Evolutionary conservation across 225 moss, liverwort and hornwort species (phyloP).

Genomic region (Antitrichia curtipendula): DNA sequence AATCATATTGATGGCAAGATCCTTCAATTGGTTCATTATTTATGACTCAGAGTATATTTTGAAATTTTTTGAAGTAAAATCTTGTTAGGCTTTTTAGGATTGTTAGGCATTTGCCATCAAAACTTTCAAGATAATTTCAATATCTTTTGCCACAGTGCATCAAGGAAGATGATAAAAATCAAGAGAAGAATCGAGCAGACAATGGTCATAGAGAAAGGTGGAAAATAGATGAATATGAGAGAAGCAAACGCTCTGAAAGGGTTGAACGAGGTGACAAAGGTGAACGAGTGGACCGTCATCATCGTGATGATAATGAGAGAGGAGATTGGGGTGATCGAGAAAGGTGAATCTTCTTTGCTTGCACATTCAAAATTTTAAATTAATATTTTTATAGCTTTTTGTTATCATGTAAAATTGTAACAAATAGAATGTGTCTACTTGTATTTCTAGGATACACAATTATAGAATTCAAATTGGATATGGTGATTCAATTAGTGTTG

Average conservation of each 20-base stretch:
- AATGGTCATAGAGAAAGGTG: slow-evolving; percentile 15
- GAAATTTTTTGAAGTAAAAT: neutral
- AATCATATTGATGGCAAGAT: neutral
- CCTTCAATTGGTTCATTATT: neutral
- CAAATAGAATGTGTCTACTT: neutral
- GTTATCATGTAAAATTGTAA: neutral
- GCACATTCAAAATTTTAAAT: neutral
- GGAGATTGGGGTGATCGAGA: slow-evolving; percentile 22
- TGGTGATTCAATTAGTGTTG: neutral
- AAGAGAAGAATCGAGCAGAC: slow-evolving; percentile 6
- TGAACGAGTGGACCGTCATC: slow-evolving; percentile 2
- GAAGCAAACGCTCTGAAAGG: neutral
- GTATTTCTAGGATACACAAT: neutral
- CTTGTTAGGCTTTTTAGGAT: neutral
- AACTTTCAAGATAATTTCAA: neutral
- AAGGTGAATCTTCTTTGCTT: slow-evolving; percentile 1
- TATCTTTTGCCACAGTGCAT: neutral
- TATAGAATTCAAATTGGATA: neutral
- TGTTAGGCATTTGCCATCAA: neutral
- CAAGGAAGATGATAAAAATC: slow-evolving; percentile 11
- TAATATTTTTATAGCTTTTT: neutral
- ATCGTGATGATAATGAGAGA: slow-evolving; percentile 12
- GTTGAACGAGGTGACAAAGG: neutral
- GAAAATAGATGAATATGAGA: slow-evolving; percentile 13
- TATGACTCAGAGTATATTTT: neutral